Evolutionary conservation across 441 rosid genomes (phyloP), one percentile per base, ranked within the genome.

Genomic region (Populus hybrid): DNA sequence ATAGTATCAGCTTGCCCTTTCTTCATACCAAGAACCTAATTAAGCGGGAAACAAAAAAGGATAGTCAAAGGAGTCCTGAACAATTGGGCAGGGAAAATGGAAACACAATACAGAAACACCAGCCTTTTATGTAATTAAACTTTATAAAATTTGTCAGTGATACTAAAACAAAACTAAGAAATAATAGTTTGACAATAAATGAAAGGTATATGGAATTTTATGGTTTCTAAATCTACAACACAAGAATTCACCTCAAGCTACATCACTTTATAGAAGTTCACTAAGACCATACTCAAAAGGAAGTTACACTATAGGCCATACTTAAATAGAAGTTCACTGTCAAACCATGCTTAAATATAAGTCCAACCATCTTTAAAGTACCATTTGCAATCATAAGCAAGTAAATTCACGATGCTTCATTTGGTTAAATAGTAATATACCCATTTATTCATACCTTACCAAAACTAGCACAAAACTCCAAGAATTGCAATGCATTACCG

Each of bases 1-100:
- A 92, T 79, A 81, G 89, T 81, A 81, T 90, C 89, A 80, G 92
- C 88, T 78, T 91, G 89, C 81, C 93, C 95, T 86, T 93, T 87
- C 84, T 83, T 88, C 84, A 93, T 38, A 78, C 81, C 88, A 81
- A 95, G 86, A 81, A 78, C 94, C 99, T 95, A 77, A 46, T 46
- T 46, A 46, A 46, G 57, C 16, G 57, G 57, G 57, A 46, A 46
- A 46, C 6, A 14, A 46, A 40, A 14, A 46, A 14, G 57, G 57
- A 4, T 4, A 46, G 18, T 46, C 57, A 46, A 46, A 46, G 14
- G 57, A 46, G 57, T 46, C 57, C 57, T 46, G 57, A 46, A 46
- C 14, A 46, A 14, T 46, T 46, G 16, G 14, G 57, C 57, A 46
- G 57, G 57, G 57, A 46, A 46, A 46, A 46, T 46, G 57, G 57